phyloP scores from a whole-genome alignment of 139 green algal genomes.

The Eudorina sp. region DNA sequence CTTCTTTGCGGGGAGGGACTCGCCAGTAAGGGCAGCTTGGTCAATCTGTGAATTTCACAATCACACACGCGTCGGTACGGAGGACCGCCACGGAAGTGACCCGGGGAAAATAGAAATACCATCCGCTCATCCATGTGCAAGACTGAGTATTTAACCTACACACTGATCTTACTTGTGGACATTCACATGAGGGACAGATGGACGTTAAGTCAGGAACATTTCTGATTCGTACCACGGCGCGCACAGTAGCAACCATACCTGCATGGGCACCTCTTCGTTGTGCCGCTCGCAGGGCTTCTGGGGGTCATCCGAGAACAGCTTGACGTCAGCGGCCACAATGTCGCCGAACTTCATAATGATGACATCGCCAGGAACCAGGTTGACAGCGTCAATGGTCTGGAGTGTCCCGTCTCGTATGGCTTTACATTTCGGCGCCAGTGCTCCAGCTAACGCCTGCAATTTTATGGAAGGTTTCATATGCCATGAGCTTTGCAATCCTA shows the following conservation, averaged over 20 bases:
- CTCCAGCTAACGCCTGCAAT: slow-evolving; percentile 75
- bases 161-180: too few relatives aligned
- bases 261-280: slow-evolving; percentile 75
- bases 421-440: slow-evolving; percentile 82
- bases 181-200: too few relatives aligned
- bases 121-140: too few relatives aligned
- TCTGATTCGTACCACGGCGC: too few relatives aligned
- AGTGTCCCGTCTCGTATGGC: slow-evolving; percentile 71
- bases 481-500: too few relatives aligned
- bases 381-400: slow-evolving; percentile 67
- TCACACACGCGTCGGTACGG: not conserved
- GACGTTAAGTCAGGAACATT: too few relatives aligned
- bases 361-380: slow-evolving; percentile 87
- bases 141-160: too few relatives aligned
- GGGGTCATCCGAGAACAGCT: slow-evolving; percentile 78
- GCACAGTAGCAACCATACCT: slow-evolving; percentile 62
- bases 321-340: slow-evolving; percentile 90
- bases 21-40: slow-evolving; percentile 89
- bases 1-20: slow-evolving; percentile 91
- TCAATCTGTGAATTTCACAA: slow-evolving; percentile 72
- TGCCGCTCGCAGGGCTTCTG: slow-evolving; percentile 25
- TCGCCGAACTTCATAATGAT: slow-evolving; percentile 86
- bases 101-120: too few relatives aligned
- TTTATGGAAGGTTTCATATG: not conserved
- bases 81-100: too few relatives aligned